Percentiles rank a stretch among this genome's conserved stretches.
Conservation (phyloP, 306 rosid genomes). For the Corylus americana region DNA sequence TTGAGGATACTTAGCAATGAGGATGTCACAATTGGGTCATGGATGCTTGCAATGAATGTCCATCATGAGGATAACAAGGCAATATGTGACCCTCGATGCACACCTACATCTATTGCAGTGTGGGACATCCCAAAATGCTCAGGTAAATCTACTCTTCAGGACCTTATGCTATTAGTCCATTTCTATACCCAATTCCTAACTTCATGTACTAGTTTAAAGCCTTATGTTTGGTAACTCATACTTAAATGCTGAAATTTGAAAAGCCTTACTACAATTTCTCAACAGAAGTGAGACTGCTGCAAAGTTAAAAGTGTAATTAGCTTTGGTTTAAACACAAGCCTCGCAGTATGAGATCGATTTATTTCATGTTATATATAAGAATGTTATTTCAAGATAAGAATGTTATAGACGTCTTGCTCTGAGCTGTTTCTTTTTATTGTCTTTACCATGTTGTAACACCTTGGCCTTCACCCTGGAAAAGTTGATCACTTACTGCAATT, state of each 20-base stretch:
- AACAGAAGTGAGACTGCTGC: neutral
- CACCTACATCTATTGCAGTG: constrained; percentile 34
- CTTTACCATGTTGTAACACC: neutral
- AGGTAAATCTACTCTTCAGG: constrained; percentile 15
- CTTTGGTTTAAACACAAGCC: neutral
- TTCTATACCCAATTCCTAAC: neutral
- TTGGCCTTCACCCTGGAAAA: neutral
- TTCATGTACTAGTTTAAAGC: too few species aligned
- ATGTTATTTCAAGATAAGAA: neutral
- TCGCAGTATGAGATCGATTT: neutral
- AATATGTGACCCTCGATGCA: constrained; percentile 34
- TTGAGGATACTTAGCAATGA: constrained; percentile 40
- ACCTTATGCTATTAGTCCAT: neutral
- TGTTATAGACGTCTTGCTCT: neutral
- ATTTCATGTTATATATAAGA: neutral
- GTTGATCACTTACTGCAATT: neutral
- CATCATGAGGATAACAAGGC: constrained; percentile 33
- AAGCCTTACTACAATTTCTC: neutral
- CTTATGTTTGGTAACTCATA: neutral
- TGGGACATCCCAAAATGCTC: constrained; percentile 49
- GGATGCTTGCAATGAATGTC: constrained; percentile 46
- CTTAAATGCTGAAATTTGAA: neutral
- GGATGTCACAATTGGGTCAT: constrained; percentile 37
- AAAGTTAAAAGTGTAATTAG: neutral
- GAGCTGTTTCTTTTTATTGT: neutral